Conservation (phyloP, 352 stramenopile genomes). For the Globisporangium acanthophoron region DNA sequence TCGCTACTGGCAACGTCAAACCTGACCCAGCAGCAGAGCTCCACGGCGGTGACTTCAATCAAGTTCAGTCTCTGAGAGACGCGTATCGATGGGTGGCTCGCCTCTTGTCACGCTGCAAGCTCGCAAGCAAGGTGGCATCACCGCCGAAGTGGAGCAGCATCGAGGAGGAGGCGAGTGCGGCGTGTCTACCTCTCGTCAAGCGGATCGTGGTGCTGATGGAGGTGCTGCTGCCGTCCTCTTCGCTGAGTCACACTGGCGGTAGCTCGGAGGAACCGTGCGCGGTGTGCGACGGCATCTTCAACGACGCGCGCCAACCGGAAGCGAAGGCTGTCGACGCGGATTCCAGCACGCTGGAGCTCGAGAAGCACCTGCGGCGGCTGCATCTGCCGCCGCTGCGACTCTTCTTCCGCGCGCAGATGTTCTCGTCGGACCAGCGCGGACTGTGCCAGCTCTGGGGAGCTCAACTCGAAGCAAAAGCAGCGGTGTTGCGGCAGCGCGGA, state of each 20-base stretch:
- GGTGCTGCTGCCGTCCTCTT: conserved; percentile 28
- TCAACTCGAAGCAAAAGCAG: conserved; percentile 66
- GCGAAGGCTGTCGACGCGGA: neutral
- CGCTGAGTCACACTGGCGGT: neutral
- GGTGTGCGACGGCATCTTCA: conserved; percentile 63
- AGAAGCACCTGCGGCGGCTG: conserved; percentile 43
- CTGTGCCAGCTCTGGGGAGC: conserved; percentile 72
- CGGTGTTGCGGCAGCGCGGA: conserved; percentile 33
- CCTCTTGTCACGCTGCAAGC: conserved; percentile 38
- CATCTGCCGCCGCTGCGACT: conserved; percentile 62
- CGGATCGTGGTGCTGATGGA: conserved; percentile 60
- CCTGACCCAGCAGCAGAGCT: neutral
- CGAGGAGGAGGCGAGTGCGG: conserved; percentile 35
- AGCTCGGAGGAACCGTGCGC: conserved; percentile 25
- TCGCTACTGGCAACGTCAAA: neutral
- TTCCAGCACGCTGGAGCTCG: conserved; percentile 16
- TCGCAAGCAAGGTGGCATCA: conserved; percentile 11
- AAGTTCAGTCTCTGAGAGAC: conserved; percentile 56
- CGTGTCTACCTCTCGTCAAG: conserved; percentile 53
- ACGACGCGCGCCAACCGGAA: conserved; percentile 8
- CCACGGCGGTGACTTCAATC: conserved; percentile 27
- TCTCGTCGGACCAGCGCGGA: conserved; percentile 44
- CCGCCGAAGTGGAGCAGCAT: conserved; percentile 12
- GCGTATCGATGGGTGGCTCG: conserved; percentile 44
- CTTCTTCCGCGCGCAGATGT: conserved; percentile 62